A percentile compares a stretch with the other conserved stretches of the same genome.
Conservation (phyloP, 2,329 filamentous ascomycete species). For the Fusarium acutatum region DNA sequence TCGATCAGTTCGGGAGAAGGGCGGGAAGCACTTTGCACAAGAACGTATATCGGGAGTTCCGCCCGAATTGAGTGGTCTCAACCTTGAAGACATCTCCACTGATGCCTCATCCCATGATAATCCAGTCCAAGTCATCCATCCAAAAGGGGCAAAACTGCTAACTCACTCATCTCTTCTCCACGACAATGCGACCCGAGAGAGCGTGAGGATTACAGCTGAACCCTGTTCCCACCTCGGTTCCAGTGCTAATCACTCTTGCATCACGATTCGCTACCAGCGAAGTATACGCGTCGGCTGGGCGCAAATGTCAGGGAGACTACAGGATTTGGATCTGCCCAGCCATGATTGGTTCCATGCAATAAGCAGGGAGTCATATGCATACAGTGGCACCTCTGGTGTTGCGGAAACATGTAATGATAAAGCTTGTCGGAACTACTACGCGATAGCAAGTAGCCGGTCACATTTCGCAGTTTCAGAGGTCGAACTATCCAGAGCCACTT, state of each 20-base stretch:
- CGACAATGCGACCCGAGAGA: rapidly evolving
- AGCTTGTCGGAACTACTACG: not conserved
- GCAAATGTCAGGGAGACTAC: not conserved
- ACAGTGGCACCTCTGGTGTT: not conserved
- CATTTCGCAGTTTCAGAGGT: not conserved
- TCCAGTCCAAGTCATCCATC: not conserved
- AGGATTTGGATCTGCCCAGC: not conserved
- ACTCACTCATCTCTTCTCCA: not conserved
- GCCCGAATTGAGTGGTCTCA: rapidly evolving
- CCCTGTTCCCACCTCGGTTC: not conserved
- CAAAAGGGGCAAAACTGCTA: too few species aligned
- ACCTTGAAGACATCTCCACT: not conserved
- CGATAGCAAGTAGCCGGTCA: not conserved
- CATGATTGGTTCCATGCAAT: not conserved
- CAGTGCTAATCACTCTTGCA: not conserved
- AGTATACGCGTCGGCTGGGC: not conserved
- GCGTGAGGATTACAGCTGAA: not conserved
- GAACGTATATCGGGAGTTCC: not conserved
- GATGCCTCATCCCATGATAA: not conserved
- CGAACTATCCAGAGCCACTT: not conserved
- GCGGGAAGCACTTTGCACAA: not conserved
- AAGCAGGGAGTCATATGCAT: not conserved
- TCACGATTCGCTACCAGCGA: not conserved
- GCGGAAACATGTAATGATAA: not conserved
- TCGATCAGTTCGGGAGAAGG: not conserved